Percentiles rank a stretch among this genome's conserved stretches.
These are phyloP conservation scores for Lachnellula subtilissima DNA, from an alignment of 2,329 filamentous ascomycete genomes.

Conservation along the genomic window DNA sequence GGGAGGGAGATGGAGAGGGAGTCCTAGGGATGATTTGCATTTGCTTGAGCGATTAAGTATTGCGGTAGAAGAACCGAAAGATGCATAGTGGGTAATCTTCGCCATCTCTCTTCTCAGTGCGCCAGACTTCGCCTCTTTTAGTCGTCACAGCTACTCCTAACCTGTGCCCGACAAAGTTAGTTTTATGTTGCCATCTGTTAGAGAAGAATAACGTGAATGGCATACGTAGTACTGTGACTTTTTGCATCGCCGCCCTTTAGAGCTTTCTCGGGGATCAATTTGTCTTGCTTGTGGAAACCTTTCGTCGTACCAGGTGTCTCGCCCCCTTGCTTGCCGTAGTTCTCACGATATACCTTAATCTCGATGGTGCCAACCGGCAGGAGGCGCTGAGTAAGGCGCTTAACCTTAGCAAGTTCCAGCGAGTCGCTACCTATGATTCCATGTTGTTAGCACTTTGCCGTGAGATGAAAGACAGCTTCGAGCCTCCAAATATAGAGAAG, in stretches of 20 bases:
- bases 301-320: neutral
- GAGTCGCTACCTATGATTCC: neutral
- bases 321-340: neutral
- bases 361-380: constrained; percentile 10
- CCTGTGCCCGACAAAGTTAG: neutral
- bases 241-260: constrained; percentile 17
- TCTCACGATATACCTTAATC: constrained; percentile 11
- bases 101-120: constrained; percentile 16
- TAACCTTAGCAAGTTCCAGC: neutral
- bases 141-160: neutral
- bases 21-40: constrained; percentile 21
- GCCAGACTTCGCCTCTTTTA: neutral
- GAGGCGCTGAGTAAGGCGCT: constrained; percentile 1
- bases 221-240: constrained; percentile 17
- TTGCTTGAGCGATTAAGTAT: constrained; percentile 8
- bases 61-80: too few relatives aligned
- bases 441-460: too few relatives aligned
- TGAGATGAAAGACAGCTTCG: too few relatives aligned
- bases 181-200: too few relatives aligned
- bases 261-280: constrained; percentile 14
- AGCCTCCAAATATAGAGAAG: too few relatives aligned
- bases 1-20: constrained; percentile 8
- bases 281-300: neutral
- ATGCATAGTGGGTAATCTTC: constrained; percentile 12
- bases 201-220: too few relatives aligned